Conservation (phyloP, 495 filamentous ascomycete genomes). For the Trichocladium uniseriatum region DNA sequence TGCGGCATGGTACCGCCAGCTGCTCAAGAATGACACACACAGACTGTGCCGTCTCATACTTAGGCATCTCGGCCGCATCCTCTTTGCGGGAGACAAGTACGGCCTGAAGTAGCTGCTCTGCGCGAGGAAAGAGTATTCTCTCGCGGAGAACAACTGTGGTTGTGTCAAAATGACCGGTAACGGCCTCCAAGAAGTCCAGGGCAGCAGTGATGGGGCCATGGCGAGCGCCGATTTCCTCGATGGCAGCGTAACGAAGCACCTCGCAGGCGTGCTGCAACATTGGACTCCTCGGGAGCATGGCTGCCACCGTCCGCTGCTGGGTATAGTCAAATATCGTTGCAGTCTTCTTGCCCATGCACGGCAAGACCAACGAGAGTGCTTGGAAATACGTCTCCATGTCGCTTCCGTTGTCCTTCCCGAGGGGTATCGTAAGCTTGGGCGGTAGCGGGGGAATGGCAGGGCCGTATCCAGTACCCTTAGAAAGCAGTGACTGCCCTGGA, state of each 20-base stretch:
- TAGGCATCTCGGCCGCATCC: neutral
- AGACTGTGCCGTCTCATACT: constrained; percentile 6
- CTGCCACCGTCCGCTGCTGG: constrained; percentile 11
- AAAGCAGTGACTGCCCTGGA: constrained; percentile 4
- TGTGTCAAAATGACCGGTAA: constrained; percentile 16
- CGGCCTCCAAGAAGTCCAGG: constrained; percentile 23
- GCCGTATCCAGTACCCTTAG: constrained; percentile 22
- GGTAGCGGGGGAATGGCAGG: neutral
- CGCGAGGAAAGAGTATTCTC: constrained; percentile 15
- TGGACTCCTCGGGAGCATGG: constrained; percentile 27
- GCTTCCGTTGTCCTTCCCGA: neutral
- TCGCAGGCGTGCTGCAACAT: constrained; percentile 21
- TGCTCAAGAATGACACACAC: neutral
- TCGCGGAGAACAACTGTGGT: constrained; percentile 7
- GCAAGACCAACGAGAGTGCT: constrained; percentile 13
- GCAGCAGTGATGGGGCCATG: constrained; percentile 14
- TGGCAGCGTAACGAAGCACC: constrained; percentile 21
- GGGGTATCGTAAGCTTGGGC: too few relatives aligned
- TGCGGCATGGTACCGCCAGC: constrained; percentile 7
- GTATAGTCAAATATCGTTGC: constrained; percentile 8
- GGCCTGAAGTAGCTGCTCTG: constrained; percentile 11
- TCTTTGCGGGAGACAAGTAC: neutral
- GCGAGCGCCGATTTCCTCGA: constrained; percentile 22
- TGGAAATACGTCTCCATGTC: constrained; percentile 8
- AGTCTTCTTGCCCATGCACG: neutral